A percentile compares a stretch with the other conserved stretches of the same genome.
These are phyloP conservation scores for Colletotrichum neosansevieriae DNA, from an alignment of 2,329 filamentous ascomycete species.

Conservation along the genomic window DNA sequence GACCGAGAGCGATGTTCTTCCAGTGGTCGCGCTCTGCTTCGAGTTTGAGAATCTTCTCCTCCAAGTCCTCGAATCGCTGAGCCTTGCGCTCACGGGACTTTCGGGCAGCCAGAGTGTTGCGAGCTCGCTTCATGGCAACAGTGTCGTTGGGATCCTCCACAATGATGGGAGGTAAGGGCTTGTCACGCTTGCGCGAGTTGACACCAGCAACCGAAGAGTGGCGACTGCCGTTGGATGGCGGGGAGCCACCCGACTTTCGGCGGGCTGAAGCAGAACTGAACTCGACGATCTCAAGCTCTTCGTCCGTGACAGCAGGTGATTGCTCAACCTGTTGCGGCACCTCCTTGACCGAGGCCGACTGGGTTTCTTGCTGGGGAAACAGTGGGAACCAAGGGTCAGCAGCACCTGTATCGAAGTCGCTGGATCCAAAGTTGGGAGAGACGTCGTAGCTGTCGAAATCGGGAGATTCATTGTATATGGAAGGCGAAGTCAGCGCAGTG, in stretches of 20 bases:
- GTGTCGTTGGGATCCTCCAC: conserved; percentile 80
- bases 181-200: conserved; percentile 79
- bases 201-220: conserved; percentile 80
- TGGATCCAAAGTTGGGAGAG: conserved; percentile 55
- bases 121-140: conserved; percentile 89
- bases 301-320: conserved; percentile 58
- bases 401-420: conserved; percentile 62
- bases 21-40: conserved; percentile 75
- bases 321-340: conserved; percentile 43
- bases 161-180: conserved; percentile 82
- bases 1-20: conserved; percentile 66
- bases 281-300: conserved; percentile 61
- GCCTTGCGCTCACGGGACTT: conserved; percentile 93
- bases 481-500: conserved; percentile 88
- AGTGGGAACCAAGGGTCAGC: conserved; percentile 78
- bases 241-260: conserved; percentile 62
- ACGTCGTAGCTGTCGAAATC: conserved; percentile 80
- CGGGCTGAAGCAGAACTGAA: conserved; percentile 54
- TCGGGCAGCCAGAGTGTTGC: conserved; percentile 91
- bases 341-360: conserved; percentile 30
- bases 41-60: conserved; percentile 78
- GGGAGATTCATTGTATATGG: conserved; percentile 81
- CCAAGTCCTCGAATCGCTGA: conserved; percentile 78
- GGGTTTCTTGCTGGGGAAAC: conserved; percentile 67
- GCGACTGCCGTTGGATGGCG: conserved; percentile 58